Evolutionary conservation across 176 grass and related monocot species (phyloP).

Genomic region (Triticum urartu): DNA sequence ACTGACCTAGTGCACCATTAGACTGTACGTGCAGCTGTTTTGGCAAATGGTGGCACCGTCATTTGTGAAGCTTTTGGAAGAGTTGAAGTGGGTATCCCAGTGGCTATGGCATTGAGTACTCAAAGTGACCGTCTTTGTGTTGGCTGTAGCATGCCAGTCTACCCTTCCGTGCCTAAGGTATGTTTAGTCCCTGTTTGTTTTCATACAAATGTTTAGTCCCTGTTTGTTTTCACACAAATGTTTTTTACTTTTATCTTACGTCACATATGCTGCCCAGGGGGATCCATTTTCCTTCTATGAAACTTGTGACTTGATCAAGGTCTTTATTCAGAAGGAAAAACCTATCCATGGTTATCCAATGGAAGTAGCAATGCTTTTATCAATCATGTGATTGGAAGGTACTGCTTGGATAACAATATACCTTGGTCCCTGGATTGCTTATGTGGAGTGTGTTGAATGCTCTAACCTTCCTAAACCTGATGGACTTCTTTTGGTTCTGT

Average conservation of each 20-base stretch:
- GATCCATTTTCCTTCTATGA: slow-evolving; percentile 95
- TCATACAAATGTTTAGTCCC: neutral
- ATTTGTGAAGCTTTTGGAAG: slow-evolving; percentile 89
- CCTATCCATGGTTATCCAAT: slow-evolving; percentile 47
- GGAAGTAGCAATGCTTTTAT: slow-evolving; percentile 51
- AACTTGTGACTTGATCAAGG: slow-evolving; percentile 55
- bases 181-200: slow-evolving; percentile 15
- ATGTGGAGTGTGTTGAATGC: neutral
- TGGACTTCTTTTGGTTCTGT: neutral
- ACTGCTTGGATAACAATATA: slow-evolving; percentile 19
- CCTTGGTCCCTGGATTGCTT: slow-evolving; percentile 12
- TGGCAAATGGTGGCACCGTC: slow-evolving; percentile 64
- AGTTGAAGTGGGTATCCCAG: slow-evolving; percentile 87
- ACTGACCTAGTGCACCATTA: slow-evolving; percentile 46
- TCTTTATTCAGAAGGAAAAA: slow-evolving; percentile 45
- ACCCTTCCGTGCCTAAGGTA: slow-evolving; percentile 77
- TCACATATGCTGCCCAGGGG: slow-evolving; percentile 53
- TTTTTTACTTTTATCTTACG: slow-evolving; percentile 25
- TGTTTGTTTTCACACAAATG: slow-evolving; percentile 5
- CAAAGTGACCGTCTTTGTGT: slow-evolving; percentile 86
- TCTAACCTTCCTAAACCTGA: slow-evolving; percentile 8
- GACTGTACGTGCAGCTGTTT: slow-evolving; percentile 75
- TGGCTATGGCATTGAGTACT: slow-evolving; percentile 57
- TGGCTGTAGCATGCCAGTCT: slow-evolving; percentile 88
- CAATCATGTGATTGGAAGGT: slow-evolving; percentile 83